Percentiles rank a stretch among this genome's conserved stretches.
phyloP scores from a whole-genome alignment of 371 early-diverging fungal species.

The Nematocida sp. region DNA sequence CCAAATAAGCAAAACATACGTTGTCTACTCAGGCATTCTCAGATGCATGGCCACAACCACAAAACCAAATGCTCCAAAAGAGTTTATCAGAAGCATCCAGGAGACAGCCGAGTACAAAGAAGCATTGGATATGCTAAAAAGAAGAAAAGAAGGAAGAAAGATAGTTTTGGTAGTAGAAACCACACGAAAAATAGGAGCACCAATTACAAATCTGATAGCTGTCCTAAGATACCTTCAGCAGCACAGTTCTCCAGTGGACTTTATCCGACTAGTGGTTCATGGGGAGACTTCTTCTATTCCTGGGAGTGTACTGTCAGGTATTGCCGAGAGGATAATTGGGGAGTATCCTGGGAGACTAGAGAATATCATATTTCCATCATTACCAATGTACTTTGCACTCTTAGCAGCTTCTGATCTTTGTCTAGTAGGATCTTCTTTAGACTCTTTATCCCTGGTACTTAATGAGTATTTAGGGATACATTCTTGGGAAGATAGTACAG shows the following conservation, averaged over 20 bases:
- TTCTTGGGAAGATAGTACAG: too few relatives aligned
- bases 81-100: constrained; percentile 12
- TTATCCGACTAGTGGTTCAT: constrained; percentile 28
- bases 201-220: constrained; percentile 1
- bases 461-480: constrained; percentile 9
- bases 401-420: constrained; percentile 7
- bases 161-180: constrained; percentile 38
- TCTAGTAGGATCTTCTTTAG: constrained; percentile 16
- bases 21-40: constrained; percentile 25
- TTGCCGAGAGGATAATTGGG: constrained; percentile 8
- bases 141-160: constrained; percentile 4
- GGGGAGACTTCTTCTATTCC: constrained; percentile 28
- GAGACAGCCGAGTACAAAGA: background rate
- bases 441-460: constrained; percentile 30
- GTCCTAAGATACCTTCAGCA: constrained; percentile 24
- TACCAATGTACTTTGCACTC: constrained; percentile 19
- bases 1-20: constrained; percentile 6
- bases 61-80: background rate
- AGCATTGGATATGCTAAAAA: background rate
- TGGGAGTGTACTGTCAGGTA: constrained; percentile 15
- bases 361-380: constrained; percentile 23
- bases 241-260: background rate
- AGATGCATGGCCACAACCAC: constrained; percentile 13
- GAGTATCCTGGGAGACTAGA: constrained; percentile 3
- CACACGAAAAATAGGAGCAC: constrained; percentile 26